Base-by-base conservation (phyloP, 1,139 yeast genomes). In the Spathaspora sp. region DNA sequence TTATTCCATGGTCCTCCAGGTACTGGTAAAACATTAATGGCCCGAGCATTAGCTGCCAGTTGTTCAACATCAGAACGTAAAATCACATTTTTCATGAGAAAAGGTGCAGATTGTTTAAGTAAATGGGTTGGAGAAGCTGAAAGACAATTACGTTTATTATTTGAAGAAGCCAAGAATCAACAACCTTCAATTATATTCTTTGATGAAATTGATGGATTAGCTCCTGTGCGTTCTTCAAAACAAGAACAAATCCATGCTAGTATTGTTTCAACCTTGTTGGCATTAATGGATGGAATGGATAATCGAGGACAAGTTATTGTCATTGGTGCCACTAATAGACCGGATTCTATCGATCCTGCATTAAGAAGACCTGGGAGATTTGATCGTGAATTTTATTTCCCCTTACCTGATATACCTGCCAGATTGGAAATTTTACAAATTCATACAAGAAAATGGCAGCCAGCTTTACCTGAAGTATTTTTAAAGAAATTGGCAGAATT, bases 91-190 rank as follows among this genome's bases (percentile, higher is more conserved):
- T 95, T 90, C 66, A 95, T 95, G 99, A 76, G 99, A 53, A 95
- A 95, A 65, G 99, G 99, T 55, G 98, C 99, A 0, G 99, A 95
- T 64, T 89, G 96, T 64, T 72, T 93, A 56, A 88, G 97, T 45
- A 95, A 95, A 68, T 93, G 99, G 99, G 98, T 93, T 6, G 99
- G 99, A 58, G 99, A 93, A 67, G 98, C 99, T 6, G 99, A 93
- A 67, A 78, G 99, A 56, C 97, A 93, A 64, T 74, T 93, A 51
- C 74, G 99, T 50, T 70, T 93, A 40, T 69, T 93, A 45, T 93
- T 93, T 63, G 99, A 93, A 65, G 98, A 93, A 65, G 99, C 99
- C 1, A 86, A 87, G 58, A 89, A 89, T 53, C 93, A 91, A 56
- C 99, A 95, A 64, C 99, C 99, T 2, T 82, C 96, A 7, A 91